Base-by-base conservation (phyloP, 1,284 basidiomycete species). In the Baeospora myosura region DNA sequence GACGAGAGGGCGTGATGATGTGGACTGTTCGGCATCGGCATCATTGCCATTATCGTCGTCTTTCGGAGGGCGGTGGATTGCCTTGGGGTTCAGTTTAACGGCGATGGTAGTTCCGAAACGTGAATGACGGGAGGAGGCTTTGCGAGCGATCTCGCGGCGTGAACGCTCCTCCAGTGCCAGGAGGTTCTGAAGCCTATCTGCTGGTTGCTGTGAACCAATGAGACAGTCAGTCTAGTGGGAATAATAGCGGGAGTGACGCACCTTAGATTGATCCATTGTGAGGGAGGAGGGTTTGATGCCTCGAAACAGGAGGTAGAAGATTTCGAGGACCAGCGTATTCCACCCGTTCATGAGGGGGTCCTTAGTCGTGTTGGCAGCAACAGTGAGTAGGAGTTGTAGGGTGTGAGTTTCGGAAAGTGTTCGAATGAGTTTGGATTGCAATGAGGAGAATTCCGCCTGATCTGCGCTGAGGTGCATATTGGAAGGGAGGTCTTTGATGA, bases 91-190 rank as follows among this genome's bases (percentile, higher is more conserved):
- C 52, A 81, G 65, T 48, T 72, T 76, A 38, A 96, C 82, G 10
- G 83, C 65, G 48, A 96, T 82, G 2, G 92, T 95, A 0, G 93
- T 96, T 0, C 93, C 93, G 60, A 97, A 97, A 28, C 93, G 78
- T 18, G 90, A 90, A 62, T 97, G 93, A 21, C 93, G 76, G 12
- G 89, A 86, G n/a, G 79, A 72, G 2, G 79, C 71, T 38, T 74
- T 74, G 26, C 80, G 74, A 0, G 75, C 65, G 10, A 75, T 57
- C 43, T 79, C 66, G 24, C 72, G 69, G 49, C 78, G 80, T 26
- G 69, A 65, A 42, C 72, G 72, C 48, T 77, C 75, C 62, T 95
- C 91, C 28, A 72, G 66, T 4, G 76, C 79, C 3, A 96, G 74
- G 38, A 94, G 74, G 30, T 74, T 71, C 11, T 80, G 74, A 1